A percentile compares a stretch with the other conserved stretches of the same genome.
These are phyloP conservation scores for Chamaecrista fasciculata DNA, from an alignment of 306 rosid genomes.

Conservation along the genomic window DNA sequence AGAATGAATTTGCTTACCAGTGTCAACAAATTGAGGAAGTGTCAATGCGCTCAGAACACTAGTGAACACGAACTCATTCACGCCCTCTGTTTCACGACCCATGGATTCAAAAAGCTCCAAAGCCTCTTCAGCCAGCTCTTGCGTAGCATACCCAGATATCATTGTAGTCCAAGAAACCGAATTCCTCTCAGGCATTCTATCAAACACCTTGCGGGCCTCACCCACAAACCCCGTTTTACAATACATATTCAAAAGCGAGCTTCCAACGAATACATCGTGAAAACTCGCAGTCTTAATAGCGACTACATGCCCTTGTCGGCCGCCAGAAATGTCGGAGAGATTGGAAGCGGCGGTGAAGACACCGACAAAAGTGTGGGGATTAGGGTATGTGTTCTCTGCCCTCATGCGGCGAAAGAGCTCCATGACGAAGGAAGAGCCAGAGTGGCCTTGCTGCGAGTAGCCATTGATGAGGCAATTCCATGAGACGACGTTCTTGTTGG, in stretches of 20 bases:
- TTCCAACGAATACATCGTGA: slow-evolving; percentile 70
- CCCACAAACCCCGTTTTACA: slow-evolving; percentile 51
- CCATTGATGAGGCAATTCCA: too few relatives aligned
- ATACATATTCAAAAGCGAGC: too few relatives aligned
- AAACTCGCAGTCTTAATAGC: slow-evolving; percentile 51
- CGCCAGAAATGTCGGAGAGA: slow-evolving; percentile 29
- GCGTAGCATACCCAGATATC: slow-evolving; percentile 70
- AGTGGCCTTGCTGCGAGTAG: too few relatives aligned
- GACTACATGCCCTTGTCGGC: slow-evolving; percentile 51
- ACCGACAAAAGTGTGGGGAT: slow-evolving; percentile 68
- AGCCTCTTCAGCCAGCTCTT: slow-evolving; percentile 47
- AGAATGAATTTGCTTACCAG: slow-evolving; percentile 73
- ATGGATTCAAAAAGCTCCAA: slow-evolving; percentile 43
- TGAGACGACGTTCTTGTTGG: slow-evolving; percentile 49
- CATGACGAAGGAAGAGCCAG: too few relatives aligned
- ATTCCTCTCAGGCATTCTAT: slow-evolving; percentile 59
- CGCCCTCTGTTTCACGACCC: slow-evolving; percentile 37
- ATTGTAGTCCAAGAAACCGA: slow-evolving; percentile 80
- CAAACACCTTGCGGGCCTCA: slow-evolving; percentile 75
- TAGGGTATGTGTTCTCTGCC: too few relatives aligned
- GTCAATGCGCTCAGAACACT: slow-evolving; percentile 64
- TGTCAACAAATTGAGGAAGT: slow-evolving; percentile 30
- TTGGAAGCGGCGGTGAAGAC: slow-evolving; percentile 55
- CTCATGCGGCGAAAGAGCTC: too few relatives aligned
- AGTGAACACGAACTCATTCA: slow-evolving; percentile 57